Base-by-base conservation (phyloP, 768 basidiomycete species). In the Paxillus rubicundulus region DNA sequence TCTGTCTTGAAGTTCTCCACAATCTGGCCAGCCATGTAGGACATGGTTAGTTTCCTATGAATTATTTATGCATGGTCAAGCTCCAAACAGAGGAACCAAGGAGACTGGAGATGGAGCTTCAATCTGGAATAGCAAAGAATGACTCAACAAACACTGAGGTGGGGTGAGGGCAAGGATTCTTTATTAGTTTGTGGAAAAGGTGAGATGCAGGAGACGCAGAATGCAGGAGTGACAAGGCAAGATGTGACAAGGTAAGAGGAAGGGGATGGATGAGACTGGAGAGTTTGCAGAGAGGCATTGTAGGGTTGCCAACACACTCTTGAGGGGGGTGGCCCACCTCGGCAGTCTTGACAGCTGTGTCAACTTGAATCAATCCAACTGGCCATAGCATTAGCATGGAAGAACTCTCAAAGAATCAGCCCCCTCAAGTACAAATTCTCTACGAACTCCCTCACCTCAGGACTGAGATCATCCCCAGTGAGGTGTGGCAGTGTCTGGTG, bases 351-450 rank as follows among this genome's bases (percentile, higher is more conserved):
- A 99, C 95, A 37, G 97, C 97, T 3, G 97, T 98, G 79, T 99
- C 97, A 64, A 98, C 21, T 21, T 21, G 21, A 21, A 21, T 98
- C 48, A 99, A 73, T 78, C 97, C 97, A 91, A 72, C 97, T 96
- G 62, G 96, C 96, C 96, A 98, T 98, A 51, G 97, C 97, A 70
- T 99, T 98, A 51, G 97, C 97, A 70, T 99, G 97, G 85, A 99
- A 98, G 81, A 98, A 98, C 66, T 99, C 97, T 58, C 97, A 94
- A 0, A 97, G 96, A 3, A 95, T 98, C 54, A 99, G 69, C 20
- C 97, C 95, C 51, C 95, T 89, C 32, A 98, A 78, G 63, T 98
- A 98, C 18, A 96, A 98, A 69, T 99, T 99, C 71, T 98, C 97
- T 54, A 98, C 97, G 68, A 98, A 99, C 16, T 97, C 97, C 49